phyloP scores from a whole-genome alignment of 768 basidiomycete genomes.

The Tephrocybe sp. region DNA sequence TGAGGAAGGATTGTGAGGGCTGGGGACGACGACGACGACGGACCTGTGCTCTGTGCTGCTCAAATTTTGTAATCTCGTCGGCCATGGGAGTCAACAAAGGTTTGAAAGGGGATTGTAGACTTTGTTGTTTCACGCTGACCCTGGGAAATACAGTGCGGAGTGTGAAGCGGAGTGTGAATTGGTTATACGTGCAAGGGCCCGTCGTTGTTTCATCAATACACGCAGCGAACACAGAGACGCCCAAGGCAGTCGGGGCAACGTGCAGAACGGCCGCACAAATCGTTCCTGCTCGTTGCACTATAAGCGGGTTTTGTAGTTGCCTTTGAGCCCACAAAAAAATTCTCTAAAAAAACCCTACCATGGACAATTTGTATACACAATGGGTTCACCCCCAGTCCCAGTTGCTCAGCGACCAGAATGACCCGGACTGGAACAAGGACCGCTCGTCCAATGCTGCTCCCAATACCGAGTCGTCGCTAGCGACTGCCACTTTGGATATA shows the following conservation, averaged over 20 bases:
- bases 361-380: constrained; percentile 41
- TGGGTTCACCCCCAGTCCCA: constrained; percentile 39
- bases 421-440: constrained; percentile 46
- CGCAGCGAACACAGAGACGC: constrained; percentile 12
- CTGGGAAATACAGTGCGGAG: constrained; percentile 35
- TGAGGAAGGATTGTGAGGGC: constrained; percentile 14
- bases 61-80: constrained; percentile 26
- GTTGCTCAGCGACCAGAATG: constrained; percentile 33
- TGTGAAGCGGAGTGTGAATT: constrained; percentile 31
- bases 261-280: constrained; percentile 21
- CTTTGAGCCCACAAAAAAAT: constrained; percentile 28
- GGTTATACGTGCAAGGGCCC: constrained; percentile 9
- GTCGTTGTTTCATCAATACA: constrained; percentile 17
- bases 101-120: constrained; percentile 15
- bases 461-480: constrained; percentile 8
- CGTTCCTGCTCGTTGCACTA: constrained; percentile 21
- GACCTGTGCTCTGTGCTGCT: constrained; percentile 34
- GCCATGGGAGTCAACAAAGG: constrained; percentile 22
- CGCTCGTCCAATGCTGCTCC: constrained; percentile 25
- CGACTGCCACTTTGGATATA: constrained; percentile 33
- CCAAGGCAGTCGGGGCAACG: constrained; percentile 24
- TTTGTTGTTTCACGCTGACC: constrained; percentile 25
- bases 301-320: constrained; percentile 32
- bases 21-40: constrained; percentile 6
- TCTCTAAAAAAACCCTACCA: constrained; percentile 30